Conservation (phyloP, 768 basidiomycete species). For the Xerocomellus chrysenteron region DNA sequence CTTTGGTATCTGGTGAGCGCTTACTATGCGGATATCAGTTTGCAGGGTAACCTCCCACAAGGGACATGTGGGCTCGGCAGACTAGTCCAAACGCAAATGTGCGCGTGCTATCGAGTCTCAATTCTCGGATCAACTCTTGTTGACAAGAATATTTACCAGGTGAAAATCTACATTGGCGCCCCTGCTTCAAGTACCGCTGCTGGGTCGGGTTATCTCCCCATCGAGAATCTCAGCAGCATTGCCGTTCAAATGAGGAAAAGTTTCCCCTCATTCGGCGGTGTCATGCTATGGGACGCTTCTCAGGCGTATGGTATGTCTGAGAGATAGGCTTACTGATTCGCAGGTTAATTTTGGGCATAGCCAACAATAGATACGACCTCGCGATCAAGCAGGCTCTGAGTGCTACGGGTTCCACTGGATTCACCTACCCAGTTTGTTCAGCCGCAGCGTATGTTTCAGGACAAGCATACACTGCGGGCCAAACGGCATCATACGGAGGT, state of each 20-base stretch:
- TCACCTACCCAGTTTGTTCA: slow-evolving; percentile 60
- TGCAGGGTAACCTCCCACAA: slow-evolving; percentile 20
- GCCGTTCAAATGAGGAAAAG: slow-evolving; percentile 34
- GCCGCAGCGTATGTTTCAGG: slow-evolving; percentile 54
- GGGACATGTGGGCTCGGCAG: slow-evolving; percentile 46
- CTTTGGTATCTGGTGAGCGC: slow-evolving; percentile 32
- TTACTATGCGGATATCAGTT: not conserved
- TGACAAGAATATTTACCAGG: slow-evolving; percentile 15
- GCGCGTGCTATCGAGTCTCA: slow-evolving; percentile 1
- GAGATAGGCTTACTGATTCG: not conserved
- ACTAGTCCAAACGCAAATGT: slow-evolving; percentile 43
- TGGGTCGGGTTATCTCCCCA: slow-evolving; percentile 39
- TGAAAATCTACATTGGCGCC: slow-evolving; percentile 45
- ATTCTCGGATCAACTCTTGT: not conserved
- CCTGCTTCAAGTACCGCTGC: slow-evolving; percentile 43
- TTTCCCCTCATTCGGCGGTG: slow-evolving; percentile 45
- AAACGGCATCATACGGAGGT: slow-evolving; percentile 53
- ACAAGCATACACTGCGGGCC: slow-evolving; percentile 49
- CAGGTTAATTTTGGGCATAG: slow-evolving; percentile 28
- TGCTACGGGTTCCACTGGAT: slow-evolving; percentile 66
- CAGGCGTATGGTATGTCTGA: slow-evolving; percentile 34
- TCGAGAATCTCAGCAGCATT: slow-evolving; percentile 33
- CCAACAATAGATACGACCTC: slow-evolving; percentile 57
- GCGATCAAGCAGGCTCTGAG: slow-evolving; percentile 59
- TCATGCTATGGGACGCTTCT: slow-evolving; percentile 47